Percentiles rank a stretch among this genome's conserved stretches.
Evolutionary conservation across 441 rosid genomes (phyloP).

Genomic region (Adansonia rubrostipa): DNA sequence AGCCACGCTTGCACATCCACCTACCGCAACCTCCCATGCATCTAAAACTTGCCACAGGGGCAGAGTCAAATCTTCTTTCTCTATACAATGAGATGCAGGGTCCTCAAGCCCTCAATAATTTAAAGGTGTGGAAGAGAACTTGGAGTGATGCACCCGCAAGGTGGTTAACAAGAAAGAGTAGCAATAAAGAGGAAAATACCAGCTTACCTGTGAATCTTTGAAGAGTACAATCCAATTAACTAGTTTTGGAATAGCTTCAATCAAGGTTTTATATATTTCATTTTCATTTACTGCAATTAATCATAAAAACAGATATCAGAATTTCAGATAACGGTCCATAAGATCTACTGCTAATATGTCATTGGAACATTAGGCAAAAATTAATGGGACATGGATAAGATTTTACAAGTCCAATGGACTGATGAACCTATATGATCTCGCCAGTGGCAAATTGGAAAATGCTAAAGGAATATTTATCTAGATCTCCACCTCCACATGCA

Average conservation of each 20-base stretch:
- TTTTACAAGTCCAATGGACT: slow-evolving; percentile 27
- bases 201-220: slow-evolving; percentile 69
- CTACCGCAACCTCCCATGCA: neutral
- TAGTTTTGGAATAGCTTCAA: slow-evolving; percentile 76
- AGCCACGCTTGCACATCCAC: slow-evolving; percentile 6
- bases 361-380: slow-evolving; percentile 25
- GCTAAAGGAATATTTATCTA: slow-evolving; percentile 20
- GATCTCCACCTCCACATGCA: slow-evolving; percentile 88
- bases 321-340: slow-evolving; percentile 22
- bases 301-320: slow-evolving; percentile 39
- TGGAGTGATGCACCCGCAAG: neutral
- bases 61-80: neutral
- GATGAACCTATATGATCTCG: slow-evolving; percentile 27
- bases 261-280: slow-evolving; percentile 65
- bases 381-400: slow-evolving; percentile 14
- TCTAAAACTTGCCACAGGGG: slow-evolving; percentile 14
- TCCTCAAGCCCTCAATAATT: neutral
- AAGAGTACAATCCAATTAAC: slow-evolving; percentile 74
- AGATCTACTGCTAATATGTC: slow-evolving; percentile 22
- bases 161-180: slow-evolving; percentile 10
- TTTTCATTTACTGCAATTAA: slow-evolving; percentile 69
- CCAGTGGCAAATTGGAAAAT: slow-evolving; percentile 31
- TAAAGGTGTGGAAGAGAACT: neutral
- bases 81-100: neutral
- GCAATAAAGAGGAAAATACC: slow-evolving; percentile 28